Conservation (phyloP, 148 eudicot species). For the Rhododendron vialii region DNA sequence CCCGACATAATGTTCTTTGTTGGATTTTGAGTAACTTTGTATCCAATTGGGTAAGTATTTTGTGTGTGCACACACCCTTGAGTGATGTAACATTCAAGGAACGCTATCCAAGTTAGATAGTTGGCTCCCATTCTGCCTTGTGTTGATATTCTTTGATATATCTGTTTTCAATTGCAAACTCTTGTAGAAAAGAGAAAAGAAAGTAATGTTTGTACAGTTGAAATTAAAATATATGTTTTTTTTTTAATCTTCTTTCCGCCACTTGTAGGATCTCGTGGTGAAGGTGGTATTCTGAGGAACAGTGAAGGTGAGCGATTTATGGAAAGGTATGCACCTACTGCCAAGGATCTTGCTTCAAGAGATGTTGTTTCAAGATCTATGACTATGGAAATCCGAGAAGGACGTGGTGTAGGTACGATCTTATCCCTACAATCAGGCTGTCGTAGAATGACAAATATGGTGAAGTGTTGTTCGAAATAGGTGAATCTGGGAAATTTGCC, state of each 20-base stretch:
- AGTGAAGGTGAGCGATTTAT: constrained; percentile 98
- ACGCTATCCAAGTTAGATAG: neutral
- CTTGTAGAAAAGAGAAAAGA: neutral
- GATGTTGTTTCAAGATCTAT: constrained; percentile 97
- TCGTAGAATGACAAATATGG: neutral
- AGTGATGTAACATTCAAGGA: neutral
- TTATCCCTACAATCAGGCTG: neutral
- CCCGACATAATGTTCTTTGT: neutral
- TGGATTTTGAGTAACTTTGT: neutral
- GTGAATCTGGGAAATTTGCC: neutral
- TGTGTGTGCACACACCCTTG: neutral
- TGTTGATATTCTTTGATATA: neutral
- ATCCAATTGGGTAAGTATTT: neutral
- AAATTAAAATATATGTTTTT: neutral
- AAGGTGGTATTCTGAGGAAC: constrained; percentile 94
- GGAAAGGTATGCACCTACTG: constrained; percentile 99
- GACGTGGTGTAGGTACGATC: constrained; percentile 96
- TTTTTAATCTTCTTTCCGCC: constrained; percentile 10
- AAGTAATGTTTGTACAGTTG: neutral
- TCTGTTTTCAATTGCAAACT: neutral
- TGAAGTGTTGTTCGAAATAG: neutral
- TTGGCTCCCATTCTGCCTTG: neutral
- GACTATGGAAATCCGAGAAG: constrained; percentile 99
- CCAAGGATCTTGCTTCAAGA: constrained; percentile 98
- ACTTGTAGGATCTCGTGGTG: constrained; percentile 90